Base-by-base conservation (phyloP, 805 yeast species). In the Lipomyces oligophaga region DNA sequence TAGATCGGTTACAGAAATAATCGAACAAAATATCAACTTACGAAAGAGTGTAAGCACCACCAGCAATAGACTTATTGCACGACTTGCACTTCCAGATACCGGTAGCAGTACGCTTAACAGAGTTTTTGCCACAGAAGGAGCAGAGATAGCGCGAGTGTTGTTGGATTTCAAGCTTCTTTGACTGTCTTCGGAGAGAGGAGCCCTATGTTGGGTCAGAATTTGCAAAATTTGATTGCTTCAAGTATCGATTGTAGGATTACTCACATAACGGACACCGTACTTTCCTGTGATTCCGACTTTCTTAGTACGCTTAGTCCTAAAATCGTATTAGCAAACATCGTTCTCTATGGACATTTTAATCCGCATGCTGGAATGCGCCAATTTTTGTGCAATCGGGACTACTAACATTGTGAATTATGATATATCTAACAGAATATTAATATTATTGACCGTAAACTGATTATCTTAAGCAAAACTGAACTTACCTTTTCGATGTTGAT, bases 201-300 rank as follows among this genome's bases (percentile, higher is more conserved):
- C 99, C 96, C 52, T 72, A 34, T 37, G 32, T 15, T 27, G 13
- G 28, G 5, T 31, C 32, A 34, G 16, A 35, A 27, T 34, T 21
- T 22, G 15, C 7, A n/a, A 7, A 7, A 31, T 13, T 10, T 8
- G 8, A 8, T 10, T 13, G 30, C 8, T 26, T 13, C 30, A 10
- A 8, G 11, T 26, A 19, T 31, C 10, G 16, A 13, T 32, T 21
- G 10, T 6, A n/a, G n/a, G n/a, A n/a, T n/a, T n/a, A 49, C 54
- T 38, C 41, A 49, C 54, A 81, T 93, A 93, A 83, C 99, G 89
- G 79, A 93, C 97, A 87, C 99, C 99, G 83, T 87, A 93, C 81
- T 94, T 94, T 83, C 99, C 99, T 75, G 99, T 93, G 82, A 93
- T 93, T 77, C 99, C 99, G 75, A 93, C 99, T 87, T 93, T 93